Conservation (phyloP, 2,329 filamentous ascomycete genomes). For the Colletotrichum sansevieriae region DNA sequence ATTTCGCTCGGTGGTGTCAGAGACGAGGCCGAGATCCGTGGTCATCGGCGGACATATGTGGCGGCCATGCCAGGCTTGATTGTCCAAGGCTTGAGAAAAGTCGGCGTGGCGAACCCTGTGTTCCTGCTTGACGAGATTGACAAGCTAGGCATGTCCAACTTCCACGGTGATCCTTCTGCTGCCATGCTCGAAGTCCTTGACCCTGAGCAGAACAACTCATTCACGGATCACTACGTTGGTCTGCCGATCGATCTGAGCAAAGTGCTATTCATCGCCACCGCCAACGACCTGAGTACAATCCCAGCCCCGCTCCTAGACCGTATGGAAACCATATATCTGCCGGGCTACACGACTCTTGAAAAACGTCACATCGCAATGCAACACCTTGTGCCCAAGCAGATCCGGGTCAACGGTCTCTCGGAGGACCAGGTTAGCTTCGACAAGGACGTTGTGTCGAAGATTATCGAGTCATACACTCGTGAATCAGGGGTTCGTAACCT, state of each 20-base stretch:
- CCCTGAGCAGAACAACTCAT: slow-evolving; percentile 95
- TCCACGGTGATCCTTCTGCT: slow-evolving; percentile 94
- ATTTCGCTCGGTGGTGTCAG: slow-evolving; percentile 96
- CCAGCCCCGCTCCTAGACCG: slow-evolving; percentile 93
- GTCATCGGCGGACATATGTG: slow-evolving; percentile 95
- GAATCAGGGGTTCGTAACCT: slow-evolving; percentile 96
- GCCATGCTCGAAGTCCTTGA: slow-evolving; percentile 98
- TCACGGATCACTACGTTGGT: slow-evolving; percentile 96
- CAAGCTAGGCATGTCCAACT: slow-evolving; percentile 91
- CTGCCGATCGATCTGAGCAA: slow-evolving; percentile 97
- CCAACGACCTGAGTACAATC: slow-evolving; percentile 94
- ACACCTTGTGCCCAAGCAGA: slow-evolving; percentile 96
- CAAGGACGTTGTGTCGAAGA: slow-evolving; percentile 90
- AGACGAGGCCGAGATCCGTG: slow-evolving; percentile 96
- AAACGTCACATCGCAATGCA: slow-evolving; percentile 94
- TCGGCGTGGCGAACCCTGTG: slow-evolving; percentile 94
- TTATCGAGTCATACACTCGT: slow-evolving; percentile 96
- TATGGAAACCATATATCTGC: slow-evolving; percentile 95
- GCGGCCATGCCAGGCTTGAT: slow-evolving; percentile 98
- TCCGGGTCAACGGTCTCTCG: slow-evolving; percentile 87
- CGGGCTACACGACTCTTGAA: slow-evolving; percentile 96
- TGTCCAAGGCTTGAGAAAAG: slow-evolving; percentile 93
- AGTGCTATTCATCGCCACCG: slow-evolving; percentile 96
- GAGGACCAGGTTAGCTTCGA: slow-evolving; percentile 81
- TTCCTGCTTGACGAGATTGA: slow-evolving; percentile 98